Conservation (phyloP, 768 basidiomycete species). For the Suillus plorans region DNA sequence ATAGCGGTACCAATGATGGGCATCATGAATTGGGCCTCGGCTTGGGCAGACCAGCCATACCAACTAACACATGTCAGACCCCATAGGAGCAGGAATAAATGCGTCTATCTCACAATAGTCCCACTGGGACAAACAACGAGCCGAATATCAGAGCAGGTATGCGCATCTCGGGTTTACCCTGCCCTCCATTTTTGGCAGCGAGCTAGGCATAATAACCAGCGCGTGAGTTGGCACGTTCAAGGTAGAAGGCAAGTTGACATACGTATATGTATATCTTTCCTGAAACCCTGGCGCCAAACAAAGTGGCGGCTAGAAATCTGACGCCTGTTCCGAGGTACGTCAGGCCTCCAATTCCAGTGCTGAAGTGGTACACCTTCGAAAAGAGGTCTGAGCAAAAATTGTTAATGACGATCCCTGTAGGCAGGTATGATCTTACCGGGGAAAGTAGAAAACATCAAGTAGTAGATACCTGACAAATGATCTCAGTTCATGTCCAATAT, state of each 20-base stretch:
- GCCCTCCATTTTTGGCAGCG: conserved; percentile 53
- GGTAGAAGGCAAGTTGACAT: conserved; percentile 12
- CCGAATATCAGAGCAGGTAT: conserved; percentile 72
- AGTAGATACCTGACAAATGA: conserved; percentile 52
- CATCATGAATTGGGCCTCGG: conserved; percentile 70
- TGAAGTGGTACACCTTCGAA: conserved; percentile 48
- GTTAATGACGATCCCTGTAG: conserved; percentile 8
- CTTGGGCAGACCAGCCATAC: conserved; percentile 84
- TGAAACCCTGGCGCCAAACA: conserved; percentile 50
- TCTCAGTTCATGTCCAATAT: background rate
- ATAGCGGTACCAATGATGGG: conserved; percentile 64
- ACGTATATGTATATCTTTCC: conserved; percentile 49
- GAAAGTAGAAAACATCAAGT: conserved; percentile 73
- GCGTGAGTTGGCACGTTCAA: background rate
- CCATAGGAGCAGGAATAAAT: background rate
- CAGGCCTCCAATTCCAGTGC: conserved; percentile 51
- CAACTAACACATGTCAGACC: conserved; percentile 42
- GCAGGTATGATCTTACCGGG: conserved; percentile 37
- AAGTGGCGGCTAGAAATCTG: conserved; percentile 50
- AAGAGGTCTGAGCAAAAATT: conserved; percentile 38
- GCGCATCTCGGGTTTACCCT: conserved; percentile 74
- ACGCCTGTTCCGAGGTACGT: conserved; percentile 53
- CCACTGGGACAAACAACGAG: conserved; percentile 67
- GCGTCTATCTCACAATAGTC: conserved; percentile 56
- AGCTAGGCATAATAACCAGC: conserved; percentile 33